Evolutionary conservation across 176 grass and related monocot genomes (phyloP).

Genomic region (Sorghum bicolor): DNA sequence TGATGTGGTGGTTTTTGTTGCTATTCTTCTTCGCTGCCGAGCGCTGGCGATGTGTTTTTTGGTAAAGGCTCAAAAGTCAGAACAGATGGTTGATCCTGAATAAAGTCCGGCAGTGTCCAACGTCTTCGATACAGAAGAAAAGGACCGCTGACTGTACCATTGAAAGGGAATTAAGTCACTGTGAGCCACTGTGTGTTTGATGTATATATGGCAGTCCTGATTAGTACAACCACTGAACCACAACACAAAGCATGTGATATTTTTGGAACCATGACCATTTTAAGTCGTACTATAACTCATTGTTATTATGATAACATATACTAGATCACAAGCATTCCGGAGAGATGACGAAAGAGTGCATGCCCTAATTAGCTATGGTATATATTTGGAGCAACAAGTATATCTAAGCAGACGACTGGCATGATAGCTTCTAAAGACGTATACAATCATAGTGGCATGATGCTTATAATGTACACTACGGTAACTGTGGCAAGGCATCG

Average conservation of each 20-base stretch:
- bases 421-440: too few relatives aligned
- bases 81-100: not conserved
- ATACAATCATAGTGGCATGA: too few relatives aligned
- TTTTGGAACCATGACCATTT: not conserved
- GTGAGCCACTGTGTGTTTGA: not conserved
- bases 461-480: not conserved
- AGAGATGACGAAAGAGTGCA: too few relatives aligned
- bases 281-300: too few relatives aligned
- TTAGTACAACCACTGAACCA: too few relatives aligned
- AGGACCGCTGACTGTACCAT: not conserved
- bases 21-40: not conserved
- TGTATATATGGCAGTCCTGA: not conserved
- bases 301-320: too few relatives aligned
- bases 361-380: too few relatives aligned
- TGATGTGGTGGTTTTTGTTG: not conserved
- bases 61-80: not conserved
- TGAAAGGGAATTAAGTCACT: not conserved
- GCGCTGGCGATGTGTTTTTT: not conserved
- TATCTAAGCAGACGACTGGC: too few relatives aligned
- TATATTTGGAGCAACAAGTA: too few relatives aligned
- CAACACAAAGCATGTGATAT: too few relatives aligned
- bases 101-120: not conserved
- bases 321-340: too few relatives aligned
- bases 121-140: not conserved
- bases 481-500: not conserved